Conservation (phyloP, 1,284 basidiomycete species). For the Ustilago tritici region DNA sequence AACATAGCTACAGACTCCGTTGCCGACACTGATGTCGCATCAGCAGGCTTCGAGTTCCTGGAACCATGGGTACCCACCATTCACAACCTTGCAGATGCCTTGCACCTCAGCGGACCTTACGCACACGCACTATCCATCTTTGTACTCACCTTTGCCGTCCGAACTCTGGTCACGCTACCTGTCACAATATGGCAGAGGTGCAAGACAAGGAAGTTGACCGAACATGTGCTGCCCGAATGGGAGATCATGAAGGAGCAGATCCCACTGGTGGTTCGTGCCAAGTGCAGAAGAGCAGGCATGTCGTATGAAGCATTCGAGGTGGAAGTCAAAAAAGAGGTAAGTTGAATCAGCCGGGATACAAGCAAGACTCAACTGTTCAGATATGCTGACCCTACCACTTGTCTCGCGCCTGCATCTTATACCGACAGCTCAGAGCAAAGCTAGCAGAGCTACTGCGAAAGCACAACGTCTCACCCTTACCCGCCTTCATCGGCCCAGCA, state of each 20-base stretch:
- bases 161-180: slow-evolving; percentile 79
- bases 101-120: slow-evolving; percentile 50
- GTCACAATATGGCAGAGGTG: slow-evolving; percentile 82
- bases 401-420: not conserved
- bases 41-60: slow-evolving; percentile 49
- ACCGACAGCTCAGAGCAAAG: slow-evolving; percentile 35
- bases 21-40: slow-evolving; percentile 11
- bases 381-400: too few relatives aligned
- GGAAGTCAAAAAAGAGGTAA: slow-evolving; percentile 67
- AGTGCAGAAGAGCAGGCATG: slow-evolving; percentile 74
- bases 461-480: slow-evolving; percentile 59
- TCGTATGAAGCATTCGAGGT: slow-evolving; percentile 72
- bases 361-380: too few relatives aligned
- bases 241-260: slow-evolving; percentile 73
- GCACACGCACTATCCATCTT: slow-evolving; percentile 78
- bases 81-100: slow-evolving; percentile 44
- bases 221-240: slow-evolving; percentile 78
- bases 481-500: slow-evolving; percentile 57
- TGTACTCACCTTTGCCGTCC: slow-evolving; percentile 77
- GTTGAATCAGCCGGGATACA: not conserved
- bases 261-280: slow-evolving; percentile 72
- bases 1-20: slow-evolving; percentile 12
- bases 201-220: slow-evolving; percentile 77
- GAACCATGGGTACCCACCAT: slow-evolving; percentile 49
- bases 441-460: slow-evolving; percentile 50